A percentile compares a stretch with the other conserved stretches of the same genome.
phyloP scores from a whole-genome alignment of 208 protist genomes.

The Trypanosoma melophagium region DNA sequence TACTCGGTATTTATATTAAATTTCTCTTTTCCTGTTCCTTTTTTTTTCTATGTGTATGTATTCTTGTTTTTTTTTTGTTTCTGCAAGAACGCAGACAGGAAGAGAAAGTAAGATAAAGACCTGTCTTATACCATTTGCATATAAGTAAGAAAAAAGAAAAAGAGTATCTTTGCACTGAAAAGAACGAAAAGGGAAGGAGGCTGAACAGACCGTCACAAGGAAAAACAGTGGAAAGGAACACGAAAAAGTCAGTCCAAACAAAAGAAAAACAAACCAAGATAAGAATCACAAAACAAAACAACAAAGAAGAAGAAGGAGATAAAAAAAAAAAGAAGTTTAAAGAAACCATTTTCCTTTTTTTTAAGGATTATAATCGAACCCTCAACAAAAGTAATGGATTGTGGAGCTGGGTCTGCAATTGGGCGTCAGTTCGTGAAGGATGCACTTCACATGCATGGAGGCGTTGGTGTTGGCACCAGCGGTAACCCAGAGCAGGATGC shows the following conservation, averaged over 20 bases:
- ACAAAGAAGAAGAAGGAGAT: neutral
- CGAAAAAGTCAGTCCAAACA: too few relatives aligned
- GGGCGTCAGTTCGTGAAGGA: constrained; percentile 74
- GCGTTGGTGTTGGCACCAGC: constrained; percentile 34
- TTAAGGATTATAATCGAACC: neutral
- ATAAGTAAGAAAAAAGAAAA: too few relatives aligned
- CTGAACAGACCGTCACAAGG: too few relatives aligned
- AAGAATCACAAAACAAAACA: neutral
- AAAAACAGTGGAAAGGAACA: too few relatives aligned
- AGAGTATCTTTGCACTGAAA: too few relatives aligned
- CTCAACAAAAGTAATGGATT: constrained; percentile 56
- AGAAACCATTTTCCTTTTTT: too few relatives aligned
- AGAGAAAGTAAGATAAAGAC: constrained; percentile 4
- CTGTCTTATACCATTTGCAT: too few relatives aligned
- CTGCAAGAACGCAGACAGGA: constrained; percentile 2
- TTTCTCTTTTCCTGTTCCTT: constrained; percentile 9
- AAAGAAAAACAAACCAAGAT: too few relatives aligned
- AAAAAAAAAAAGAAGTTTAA: neutral
- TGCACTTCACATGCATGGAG: constrained; percentile 56
- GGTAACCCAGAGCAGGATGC: constrained; percentile 55
- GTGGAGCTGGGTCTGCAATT: constrained; percentile 60
- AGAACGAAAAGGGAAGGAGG: too few relatives aligned
- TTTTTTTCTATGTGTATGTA: constrained; percentile 4
- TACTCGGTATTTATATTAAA: neutral
- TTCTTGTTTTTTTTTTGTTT: neutral